A percentile compares a stretch with the other conserved stretches of the same genome.
Conservation (phyloP, 805 yeast genomes). For the Ogataea dorogensis region DNA sequence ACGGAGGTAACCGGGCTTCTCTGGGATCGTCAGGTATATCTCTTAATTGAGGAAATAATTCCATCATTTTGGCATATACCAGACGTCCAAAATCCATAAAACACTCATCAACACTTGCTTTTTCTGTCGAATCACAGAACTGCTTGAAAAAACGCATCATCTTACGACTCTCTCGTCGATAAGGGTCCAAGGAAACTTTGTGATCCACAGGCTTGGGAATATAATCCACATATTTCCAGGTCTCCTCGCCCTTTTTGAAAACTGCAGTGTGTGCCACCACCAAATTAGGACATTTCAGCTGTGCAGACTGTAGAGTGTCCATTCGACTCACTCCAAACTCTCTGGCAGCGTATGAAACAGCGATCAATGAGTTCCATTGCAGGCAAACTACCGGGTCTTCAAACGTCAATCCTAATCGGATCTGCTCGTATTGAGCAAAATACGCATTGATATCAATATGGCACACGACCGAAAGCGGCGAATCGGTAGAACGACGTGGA, state of each 20-base stretch:
- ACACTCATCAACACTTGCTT: slow-evolving; percentile 95
- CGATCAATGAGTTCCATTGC: slow-evolving; percentile 89
- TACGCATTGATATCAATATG: slow-evolving; percentile 94
- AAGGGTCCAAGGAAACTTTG: slow-evolving; percentile 90
- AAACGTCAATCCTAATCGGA: slow-evolving; percentile 59
- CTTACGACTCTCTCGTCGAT: slow-evolving; percentile 81
- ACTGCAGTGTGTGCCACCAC: slow-evolving; percentile 91
- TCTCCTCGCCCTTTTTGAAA: slow-evolving; percentile 78
- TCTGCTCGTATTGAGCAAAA: slow-evolving; percentile 90
- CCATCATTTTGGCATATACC: slow-evolving; percentile 44
- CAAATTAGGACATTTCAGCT: slow-evolving; percentile 70
- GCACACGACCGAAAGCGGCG: slow-evolving; percentile 76
- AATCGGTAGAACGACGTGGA: slow-evolving; percentile 46
- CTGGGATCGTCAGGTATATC: slow-evolving; percentile 12
- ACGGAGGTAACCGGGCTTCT: slow-evolving; percentile 39
- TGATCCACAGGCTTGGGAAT: slow-evolving; percentile 60
- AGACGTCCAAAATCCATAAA: slow-evolving; percentile 79
- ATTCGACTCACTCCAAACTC: slow-evolving; percentile 77
- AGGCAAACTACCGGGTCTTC: slow-evolving; percentile 90
- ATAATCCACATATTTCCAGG: slow-evolving; percentile 72
- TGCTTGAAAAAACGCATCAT: slow-evolving; percentile 63
- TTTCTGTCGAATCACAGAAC: slow-evolving; percentile 71
- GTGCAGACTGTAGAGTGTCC: slow-evolving; percentile 69
- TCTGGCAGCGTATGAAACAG: slow-evolving; percentile 88
- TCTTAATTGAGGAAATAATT: slow-evolving; percentile 47